Conservation (phyloP, 75 land plant genomes). For the Pseudotsuga menziesii region DNA sequence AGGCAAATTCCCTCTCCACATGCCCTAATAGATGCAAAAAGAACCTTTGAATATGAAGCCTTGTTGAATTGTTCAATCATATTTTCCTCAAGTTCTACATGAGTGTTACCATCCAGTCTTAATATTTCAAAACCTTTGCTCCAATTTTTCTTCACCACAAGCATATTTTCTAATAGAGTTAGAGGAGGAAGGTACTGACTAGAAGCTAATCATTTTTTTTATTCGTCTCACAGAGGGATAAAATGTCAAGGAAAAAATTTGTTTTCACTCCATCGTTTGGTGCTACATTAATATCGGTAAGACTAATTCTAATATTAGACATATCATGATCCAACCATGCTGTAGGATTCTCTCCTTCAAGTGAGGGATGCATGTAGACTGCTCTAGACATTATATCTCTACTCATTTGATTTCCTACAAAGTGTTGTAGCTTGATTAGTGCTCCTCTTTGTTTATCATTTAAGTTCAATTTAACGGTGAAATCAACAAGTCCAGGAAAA, state of each 20-base stretch:
- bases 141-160: no score
- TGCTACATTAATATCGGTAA: conserved; percentile 10
- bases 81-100: no score
- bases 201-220: conserved; percentile 69
- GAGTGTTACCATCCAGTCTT: no score
- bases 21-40: no score
- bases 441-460: no score
- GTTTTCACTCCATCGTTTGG: conserved; percentile 64
- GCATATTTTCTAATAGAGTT: conserved; percentile 50
- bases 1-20: conserved; percentile 97
- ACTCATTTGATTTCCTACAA: no score
- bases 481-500: no score
- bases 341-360: conserved; percentile 22
- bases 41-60: no score
- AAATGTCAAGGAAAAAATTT: conserved; percentile 61
- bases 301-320: not conserved
- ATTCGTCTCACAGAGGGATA: conserved; percentile 35
- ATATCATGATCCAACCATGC: not conserved
- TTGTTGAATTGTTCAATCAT: conserved; percentile 62
- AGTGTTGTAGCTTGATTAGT: no score
- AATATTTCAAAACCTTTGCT: no score
- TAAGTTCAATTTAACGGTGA: no score
- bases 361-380: conserved; percentile 53
- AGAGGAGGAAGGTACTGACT: conserved; percentile 62
- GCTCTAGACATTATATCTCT: conserved; percentile 33